Percentiles rank a stretch among this genome's conserved stretches.
These are phyloP conservation scores for Kazachstania taianensis DNA, from an alignment of 805 yeast species.

Conservation along the genomic window DNA sequence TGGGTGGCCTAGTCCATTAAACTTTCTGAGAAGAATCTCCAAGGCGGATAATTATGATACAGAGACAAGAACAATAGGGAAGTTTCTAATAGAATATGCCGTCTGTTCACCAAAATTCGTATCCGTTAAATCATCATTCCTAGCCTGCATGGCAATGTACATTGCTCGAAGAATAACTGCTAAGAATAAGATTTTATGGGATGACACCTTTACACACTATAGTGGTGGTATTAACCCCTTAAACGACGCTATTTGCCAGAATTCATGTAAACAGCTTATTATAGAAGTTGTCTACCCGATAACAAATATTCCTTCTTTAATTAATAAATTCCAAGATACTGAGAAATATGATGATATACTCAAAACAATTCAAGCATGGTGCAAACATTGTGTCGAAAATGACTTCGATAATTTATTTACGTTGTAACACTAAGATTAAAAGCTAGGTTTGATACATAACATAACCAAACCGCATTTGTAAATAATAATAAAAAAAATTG, in stretches of 20 bases:
- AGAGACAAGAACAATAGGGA: constrained; percentile 74
- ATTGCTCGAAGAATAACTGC: constrained; percentile 54
- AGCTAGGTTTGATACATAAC: no score
- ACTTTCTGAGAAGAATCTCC: constrained; percentile 77
- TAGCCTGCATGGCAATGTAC: constrained; percentile 85
- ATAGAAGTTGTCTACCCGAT: constrained; percentile 22
- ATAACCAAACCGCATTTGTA: no score
- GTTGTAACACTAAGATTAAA: constrained; percentile 1
- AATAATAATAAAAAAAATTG: no score
- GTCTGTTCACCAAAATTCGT: constrained; percentile 68
- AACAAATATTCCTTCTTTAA: constrained; percentile 22
- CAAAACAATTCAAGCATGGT: constrained; percentile 3
- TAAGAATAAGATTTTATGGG: constrained; percentile 18
- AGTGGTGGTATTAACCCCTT: constrained; percentile 23
- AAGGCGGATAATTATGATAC: constrained; percentile 87
- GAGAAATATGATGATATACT: constrained; percentile 14
- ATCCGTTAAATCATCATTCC: constrained; percentile 61
- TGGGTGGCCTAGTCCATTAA: constrained; percentile 83
- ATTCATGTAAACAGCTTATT: constrained; percentile 18
- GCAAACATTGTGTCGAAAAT: constrained; percentile 4
- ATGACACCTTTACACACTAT: constrained; percentile 16
- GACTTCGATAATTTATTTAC: constrained; percentile 7
- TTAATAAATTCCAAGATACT: constrained; percentile 15
- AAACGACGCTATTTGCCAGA: constrained; percentile 15
- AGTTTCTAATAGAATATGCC: constrained; percentile 70